Percentiles rank a stretch among this genome's conserved stretches.
Conservation (phyloP, 805 yeast species). For the Candida silvicultrix region DNA sequence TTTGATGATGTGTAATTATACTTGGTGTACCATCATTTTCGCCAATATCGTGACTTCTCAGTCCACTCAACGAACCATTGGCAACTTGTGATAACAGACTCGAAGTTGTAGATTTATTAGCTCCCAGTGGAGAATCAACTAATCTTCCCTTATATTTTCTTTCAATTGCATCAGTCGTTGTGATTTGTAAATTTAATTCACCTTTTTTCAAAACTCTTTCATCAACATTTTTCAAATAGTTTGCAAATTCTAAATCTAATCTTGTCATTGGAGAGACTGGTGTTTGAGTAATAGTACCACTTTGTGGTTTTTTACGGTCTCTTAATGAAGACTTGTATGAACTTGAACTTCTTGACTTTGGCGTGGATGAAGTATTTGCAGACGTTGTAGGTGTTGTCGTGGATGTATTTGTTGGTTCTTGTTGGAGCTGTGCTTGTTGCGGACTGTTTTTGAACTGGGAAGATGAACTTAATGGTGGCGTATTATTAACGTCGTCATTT, state of each 20-base stretch:
- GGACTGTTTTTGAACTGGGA: neutral
- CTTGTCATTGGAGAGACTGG: conserved; percentile 41
- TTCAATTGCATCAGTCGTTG: conserved; percentile 45
- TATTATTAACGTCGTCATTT: neutral
- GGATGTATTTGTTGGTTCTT: neutral
- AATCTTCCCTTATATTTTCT: conserved; percentile 50
- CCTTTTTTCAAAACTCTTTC: conserved; percentile 60
- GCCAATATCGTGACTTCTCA: conserved; percentile 27
- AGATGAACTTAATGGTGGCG: neutral
- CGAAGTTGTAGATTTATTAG: conserved; percentile 30
- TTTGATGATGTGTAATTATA: conserved; percentile 17
- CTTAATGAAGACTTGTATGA: conserved; percentile 13
- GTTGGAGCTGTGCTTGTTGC: neutral
- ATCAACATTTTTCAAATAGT: conserved; percentile 43
- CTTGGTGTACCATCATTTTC: conserved; percentile 26
- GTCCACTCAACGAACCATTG: conserved; percentile 35
- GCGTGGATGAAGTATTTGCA: neutral
- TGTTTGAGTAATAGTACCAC: neutral
- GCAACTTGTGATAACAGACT: conserved; percentile 38
- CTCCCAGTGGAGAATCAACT: conserved; percentile 52
- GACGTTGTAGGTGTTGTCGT: too few relatives aligned
- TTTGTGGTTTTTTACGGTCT: conserved; percentile 7
- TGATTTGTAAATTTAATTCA: conserved; percentile 38
- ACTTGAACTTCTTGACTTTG: conserved; percentile 1
- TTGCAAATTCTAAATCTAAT: conserved; percentile 54